Conservation (phyloP, 225 moss, liverwort and hornwort genomes). For the Bryoerythrophyllum caledonicum region DNA sequence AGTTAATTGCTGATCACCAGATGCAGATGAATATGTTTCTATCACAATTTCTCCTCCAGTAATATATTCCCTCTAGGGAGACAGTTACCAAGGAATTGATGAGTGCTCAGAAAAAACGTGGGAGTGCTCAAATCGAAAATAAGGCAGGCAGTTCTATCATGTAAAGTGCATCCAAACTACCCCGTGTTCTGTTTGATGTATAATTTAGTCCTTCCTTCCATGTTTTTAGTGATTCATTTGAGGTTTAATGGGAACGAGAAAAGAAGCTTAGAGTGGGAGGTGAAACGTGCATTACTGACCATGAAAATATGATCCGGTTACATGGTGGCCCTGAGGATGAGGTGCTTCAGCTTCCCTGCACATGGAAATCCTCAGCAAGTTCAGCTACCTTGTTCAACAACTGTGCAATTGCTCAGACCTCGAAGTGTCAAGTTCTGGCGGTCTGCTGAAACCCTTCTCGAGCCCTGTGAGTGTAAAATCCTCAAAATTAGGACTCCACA, state of each 20-base stretch:
- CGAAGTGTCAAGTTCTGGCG: not conserved
- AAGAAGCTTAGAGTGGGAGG: not conserved
- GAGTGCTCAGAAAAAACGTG: not conserved
- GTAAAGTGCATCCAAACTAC: too few species aligned
- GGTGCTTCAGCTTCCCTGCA: conserved; percentile 14
- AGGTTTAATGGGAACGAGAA: not conserved
- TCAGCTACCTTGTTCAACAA: not conserved
- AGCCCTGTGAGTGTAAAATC: not conserved
- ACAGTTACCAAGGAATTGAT: too few species aligned
- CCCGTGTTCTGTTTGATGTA: too few species aligned
- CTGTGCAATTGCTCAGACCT: not conserved
- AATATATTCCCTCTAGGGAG: too few species aligned
- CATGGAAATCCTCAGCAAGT: conserved; percentile 9
- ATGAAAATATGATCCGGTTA: conserved; percentile 1
- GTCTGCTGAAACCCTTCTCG: not conserved
- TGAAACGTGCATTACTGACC: conserved; percentile 5
- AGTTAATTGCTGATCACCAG: not conserved
- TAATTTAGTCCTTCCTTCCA: too few species aligned
- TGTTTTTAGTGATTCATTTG: too few species aligned
- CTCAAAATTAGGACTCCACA: not conserved
- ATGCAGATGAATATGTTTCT: not conserved
- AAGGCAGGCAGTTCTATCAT: too few species aligned
- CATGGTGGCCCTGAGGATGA: conserved; percentile 4
- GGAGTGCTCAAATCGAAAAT: not conserved
- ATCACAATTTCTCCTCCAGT: not conserved